Conservation (phyloP, 1,284 basidiomycete species). For the Microbotryum saponariae region DNA sequence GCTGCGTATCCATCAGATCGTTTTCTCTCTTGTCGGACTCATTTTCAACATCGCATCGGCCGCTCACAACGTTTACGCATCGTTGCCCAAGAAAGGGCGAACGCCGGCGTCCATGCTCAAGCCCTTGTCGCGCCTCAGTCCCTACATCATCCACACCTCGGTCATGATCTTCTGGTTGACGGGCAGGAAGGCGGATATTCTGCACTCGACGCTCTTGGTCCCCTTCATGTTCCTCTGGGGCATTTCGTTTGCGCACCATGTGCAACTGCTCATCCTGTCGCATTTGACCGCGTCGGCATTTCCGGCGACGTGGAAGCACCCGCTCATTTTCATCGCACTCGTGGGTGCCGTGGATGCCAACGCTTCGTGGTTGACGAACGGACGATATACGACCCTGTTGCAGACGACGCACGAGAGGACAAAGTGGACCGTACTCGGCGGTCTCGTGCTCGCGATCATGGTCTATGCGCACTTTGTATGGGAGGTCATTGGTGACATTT, state of each 20-base stretch:
- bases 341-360: slow-evolving; percentile 77
- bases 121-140: slow-evolving; percentile 68
- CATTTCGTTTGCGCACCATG: slow-evolving; percentile 49
- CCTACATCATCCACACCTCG: slow-evolving; percentile 62
- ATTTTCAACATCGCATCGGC: slow-evolving; percentile 72
- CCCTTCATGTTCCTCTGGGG: slow-evolving; percentile 86
- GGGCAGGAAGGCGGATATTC: slow-evolving; percentile 47
- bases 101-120: slow-evolving; percentile 37
- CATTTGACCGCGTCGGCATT: slow-evolving; percentile 81
- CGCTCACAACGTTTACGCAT: slow-evolving; percentile 41
- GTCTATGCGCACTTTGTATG: slow-evolving; percentile 35
- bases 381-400: not conserved
- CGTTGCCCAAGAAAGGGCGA: slow-evolving; percentile 48
- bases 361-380: slow-evolving; percentile 45
- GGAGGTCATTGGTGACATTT: slow-evolving; percentile 35
- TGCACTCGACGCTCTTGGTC: slow-evolving; percentile 58
- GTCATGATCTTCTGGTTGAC: slow-evolving; percentile 72
- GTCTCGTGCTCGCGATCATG: slow-evolving; percentile 19
- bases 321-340: slow-evolving; percentile 73
- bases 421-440: slow-evolving; percentile 20
- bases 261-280: slow-evolving; percentile 84
- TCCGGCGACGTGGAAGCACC: slow-evolving; percentile 56
- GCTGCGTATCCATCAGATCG: slow-evolving; percentile 43
- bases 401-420: slow-evolving; percentile 16
- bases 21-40: slow-evolving; percentile 66